Evolutionary conservation across 2,329 filamentous ascomycete species (phyloP).

Genomic region (Sphaerostilbella broomeana): DNA sequence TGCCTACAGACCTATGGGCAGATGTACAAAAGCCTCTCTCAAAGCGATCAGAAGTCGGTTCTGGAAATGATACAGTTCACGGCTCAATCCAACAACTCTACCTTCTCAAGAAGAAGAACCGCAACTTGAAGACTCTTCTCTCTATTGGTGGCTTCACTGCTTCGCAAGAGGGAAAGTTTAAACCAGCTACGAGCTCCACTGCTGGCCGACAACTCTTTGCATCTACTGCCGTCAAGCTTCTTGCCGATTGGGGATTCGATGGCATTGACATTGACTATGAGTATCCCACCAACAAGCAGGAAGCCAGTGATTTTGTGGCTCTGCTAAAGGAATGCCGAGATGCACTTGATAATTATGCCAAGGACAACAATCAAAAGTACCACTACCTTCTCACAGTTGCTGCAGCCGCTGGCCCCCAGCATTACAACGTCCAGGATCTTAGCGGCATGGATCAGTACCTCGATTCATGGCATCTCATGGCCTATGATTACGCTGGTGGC

Average conservation of each 20-base stretch:
- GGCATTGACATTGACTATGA: slow-evolving; percentile 54
- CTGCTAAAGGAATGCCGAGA: slow-evolving; percentile 37
- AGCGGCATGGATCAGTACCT: slow-evolving; percentile 49
- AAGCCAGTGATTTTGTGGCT: slow-evolving; percentile 36
- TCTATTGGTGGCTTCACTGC: slow-evolving; percentile 80
- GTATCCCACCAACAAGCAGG: slow-evolving; percentile 35
- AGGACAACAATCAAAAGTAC: slow-evolving; percentile 33
- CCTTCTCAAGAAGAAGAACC: slow-evolving; percentile 67
- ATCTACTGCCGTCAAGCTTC: slow-evolving; percentile 56
- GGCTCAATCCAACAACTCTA: slow-evolving; percentile 73
- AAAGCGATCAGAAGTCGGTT: not conserved
- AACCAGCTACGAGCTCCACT: slow-evolving; percentile 53
- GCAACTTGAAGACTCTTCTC: slow-evolving; percentile 70
- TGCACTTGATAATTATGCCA: slow-evolving; percentile 38
- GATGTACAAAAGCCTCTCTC: slow-evolving; percentile 53
- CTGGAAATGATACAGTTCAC: slow-evolving; percentile 57
- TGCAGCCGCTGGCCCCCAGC: slow-evolving; percentile 39
- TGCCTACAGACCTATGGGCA: slow-evolving; percentile 26
- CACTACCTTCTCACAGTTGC: slow-evolving; percentile 48
- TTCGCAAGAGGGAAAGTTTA: slow-evolving; percentile 55
- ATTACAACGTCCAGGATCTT: slow-evolving; percentile 47
- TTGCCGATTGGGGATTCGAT: slow-evolving; percentile 60
- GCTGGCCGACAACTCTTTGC: slow-evolving; percentile 61
- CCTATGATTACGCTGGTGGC: slow-evolving; percentile 63
- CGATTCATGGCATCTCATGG: slow-evolving; percentile 58